These are phyloP conservation scores for Pneumocystis sp. DNA, from an alignment of 1,139 yeast genomes.

Conservation along the genomic window DNA sequence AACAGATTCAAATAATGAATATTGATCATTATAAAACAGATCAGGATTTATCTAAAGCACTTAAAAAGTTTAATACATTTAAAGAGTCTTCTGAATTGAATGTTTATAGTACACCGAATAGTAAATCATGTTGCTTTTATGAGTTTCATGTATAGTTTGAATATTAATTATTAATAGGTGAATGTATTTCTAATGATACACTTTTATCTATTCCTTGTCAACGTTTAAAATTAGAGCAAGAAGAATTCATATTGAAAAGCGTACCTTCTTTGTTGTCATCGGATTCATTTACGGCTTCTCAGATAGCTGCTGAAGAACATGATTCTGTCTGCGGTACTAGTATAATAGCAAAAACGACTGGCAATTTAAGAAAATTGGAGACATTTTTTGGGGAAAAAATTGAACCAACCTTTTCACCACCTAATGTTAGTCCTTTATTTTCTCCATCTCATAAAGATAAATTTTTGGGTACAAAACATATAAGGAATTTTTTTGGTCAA, in stretches of 20 bases:
- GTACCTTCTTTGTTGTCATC: constrained; percentile 48
- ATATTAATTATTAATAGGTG: not conserved
- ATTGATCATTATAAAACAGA: constrained; percentile 71
- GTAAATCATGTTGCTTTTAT: constrained; percentile 12
- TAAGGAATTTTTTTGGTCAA: constrained; percentile 52
- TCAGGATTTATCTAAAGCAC: constrained; percentile 55
- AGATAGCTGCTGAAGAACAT: constrained; percentile 22
- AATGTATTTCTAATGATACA: constrained; percentile 58
- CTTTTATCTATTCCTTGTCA: constrained; percentile 71
- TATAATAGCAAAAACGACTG: constrained; percentile 10
- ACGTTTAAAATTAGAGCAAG: constrained; percentile 53
- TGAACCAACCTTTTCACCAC: not conserved
- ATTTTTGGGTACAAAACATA: constrained; percentile 16
- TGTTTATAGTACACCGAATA: constrained; percentile 32
- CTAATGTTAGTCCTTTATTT: not conserved
- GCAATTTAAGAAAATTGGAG: constrained; percentile 7
- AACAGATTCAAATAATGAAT: constrained; percentile 56
- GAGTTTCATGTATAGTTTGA: not conserved
- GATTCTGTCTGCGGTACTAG: constrained; percentile 5
- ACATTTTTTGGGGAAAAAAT: constrained; percentile 13
- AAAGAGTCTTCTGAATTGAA: constrained; percentile 39
- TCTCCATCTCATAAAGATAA: not conserved
- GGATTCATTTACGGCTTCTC: constrained; percentile 54
- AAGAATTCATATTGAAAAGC: constrained; percentile 57
- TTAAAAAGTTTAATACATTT: constrained; percentile 32